A percentile compares a stretch with the other conserved stretches of the same genome.
phyloP scores from a whole-genome alignment of 2,329 filamentous ascomycete genomes.

The Nemania sp. region DNA sequence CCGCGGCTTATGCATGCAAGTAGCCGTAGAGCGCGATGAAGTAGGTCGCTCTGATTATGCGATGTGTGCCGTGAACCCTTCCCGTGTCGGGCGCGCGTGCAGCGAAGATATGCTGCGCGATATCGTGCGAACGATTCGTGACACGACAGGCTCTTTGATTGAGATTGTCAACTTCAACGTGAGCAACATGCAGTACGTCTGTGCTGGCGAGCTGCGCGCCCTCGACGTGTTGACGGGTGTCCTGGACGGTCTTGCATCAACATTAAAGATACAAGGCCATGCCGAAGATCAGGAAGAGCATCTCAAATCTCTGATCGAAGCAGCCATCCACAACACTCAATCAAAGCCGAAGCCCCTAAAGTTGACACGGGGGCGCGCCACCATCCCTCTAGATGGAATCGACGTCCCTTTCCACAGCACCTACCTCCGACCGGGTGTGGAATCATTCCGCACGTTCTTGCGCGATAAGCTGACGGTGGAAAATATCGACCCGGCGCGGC shows the following conservation, averaged over 20 bases:
- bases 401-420: constrained; percentile 99
- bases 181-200: constrained; percentile 74
- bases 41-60: constrained; percentile 93
- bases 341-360: constrained; percentile 50
- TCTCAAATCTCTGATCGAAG: constrained; percentile 85
- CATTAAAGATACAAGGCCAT: not conserved
- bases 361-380: constrained; percentile 91
- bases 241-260: not conserved
- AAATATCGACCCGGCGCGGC: constrained; percentile 92
- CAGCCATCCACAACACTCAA: constrained; percentile 82
- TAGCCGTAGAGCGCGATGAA: constrained; percentile 94
- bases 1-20: constrained; percentile 97
- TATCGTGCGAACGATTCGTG: constrained; percentile 91
- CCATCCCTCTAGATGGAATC: constrained; percentile 93
- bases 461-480: constrained; percentile 99
- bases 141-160: constrained; percentile 89
- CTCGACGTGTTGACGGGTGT: constrained; percentile 59
- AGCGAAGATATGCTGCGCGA: constrained; percentile 97
- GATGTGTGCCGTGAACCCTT: constrained; percentile 98
- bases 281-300: constrained; percentile 83
- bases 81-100: constrained; percentile 96
- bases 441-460: constrained; percentile 96
- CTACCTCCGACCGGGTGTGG: constrained; percentile 94
- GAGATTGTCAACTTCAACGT: constrained; percentile 98
- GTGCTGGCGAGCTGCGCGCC: constrained; percentile 68